Percentiles rank a stretch among this genome's conserved stretches.
These are phyloP conservation scores for Rhizopogon vesiculosus DNA, from an alignment of 768 basidiomycete genomes.

Conservation along the genomic window DNA sequence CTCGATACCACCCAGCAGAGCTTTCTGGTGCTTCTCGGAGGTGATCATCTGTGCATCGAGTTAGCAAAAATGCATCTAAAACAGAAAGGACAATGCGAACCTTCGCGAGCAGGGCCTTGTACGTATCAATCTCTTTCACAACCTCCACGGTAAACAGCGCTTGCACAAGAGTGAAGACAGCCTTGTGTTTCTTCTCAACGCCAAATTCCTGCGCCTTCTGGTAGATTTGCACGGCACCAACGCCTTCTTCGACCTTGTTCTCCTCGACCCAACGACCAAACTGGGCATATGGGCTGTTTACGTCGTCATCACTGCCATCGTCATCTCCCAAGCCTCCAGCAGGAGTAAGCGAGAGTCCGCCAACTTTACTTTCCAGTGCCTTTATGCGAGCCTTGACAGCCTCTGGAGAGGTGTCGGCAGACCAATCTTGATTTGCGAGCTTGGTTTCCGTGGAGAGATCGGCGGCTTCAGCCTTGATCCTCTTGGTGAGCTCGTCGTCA, in stretches of 20 bases:
- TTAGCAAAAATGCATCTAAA: neutral
- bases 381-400: conserved; percentile 82
- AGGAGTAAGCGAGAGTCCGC: conserved; percentile 36
- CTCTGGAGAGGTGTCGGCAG: conserved; percentile 85
- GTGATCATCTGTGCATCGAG: conserved; percentile 62
- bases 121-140: conserved; percentile 57
- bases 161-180: conserved; percentile 77
- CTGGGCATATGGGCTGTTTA: conserved; percentile 78
- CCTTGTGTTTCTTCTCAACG: conserved; percentile 94
- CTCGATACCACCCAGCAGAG: conserved; percentile 90
- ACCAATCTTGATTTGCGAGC: conserved; percentile 77
- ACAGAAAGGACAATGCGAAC: conserved; percentile 30
- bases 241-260: conserved; percentile 36
- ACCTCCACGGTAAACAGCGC: conserved; percentile 77
- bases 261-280: conserved; percentile 87
- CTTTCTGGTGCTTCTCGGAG: conserved; percentile 94
- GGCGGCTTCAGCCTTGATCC: conserved; percentile 88
- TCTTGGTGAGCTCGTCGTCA: conserved; percentile 84
- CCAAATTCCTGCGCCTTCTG: conserved; percentile 89
- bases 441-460: conserved; percentile 61
- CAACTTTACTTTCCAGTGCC: conserved; percentile 57
- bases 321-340: conserved; percentile 55
- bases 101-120: conserved; percentile 71
- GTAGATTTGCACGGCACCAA: conserved; percentile 59
- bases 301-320: conserved; percentile 85